Evolutionary conservation across 164 flowering plant genomes (phyloP), one percentile per base, ranked within the genome.

Genomic region (Tetrastigma voinierianum): DNA sequence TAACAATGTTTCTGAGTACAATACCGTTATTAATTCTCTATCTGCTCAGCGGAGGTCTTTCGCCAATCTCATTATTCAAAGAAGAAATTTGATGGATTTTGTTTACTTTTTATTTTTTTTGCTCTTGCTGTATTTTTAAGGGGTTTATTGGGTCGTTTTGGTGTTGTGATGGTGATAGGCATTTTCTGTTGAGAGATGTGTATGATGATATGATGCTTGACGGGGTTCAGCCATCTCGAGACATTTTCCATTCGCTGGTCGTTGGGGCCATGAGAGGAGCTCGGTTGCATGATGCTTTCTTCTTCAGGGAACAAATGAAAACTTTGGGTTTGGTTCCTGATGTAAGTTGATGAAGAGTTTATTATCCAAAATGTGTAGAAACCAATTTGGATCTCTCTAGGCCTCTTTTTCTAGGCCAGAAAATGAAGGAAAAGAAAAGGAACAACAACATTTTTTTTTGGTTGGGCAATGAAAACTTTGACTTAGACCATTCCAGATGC

Each of bases 261-360:
- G 72, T 72, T 23, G 90, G 90, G 55, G 75, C 91, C 17, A 84
- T 92, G 94, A 89, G 76, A 79, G 94, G 97, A 19, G 78, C 79
- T 66, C 83, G 96, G 0, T 62, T 95, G 81, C 92, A 95, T 68
- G 96, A 95, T 59, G 87, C 94, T 25, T 82, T 91, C 75, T 95
- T 72, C 78, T 95, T 92, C 77, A 77, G 80, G 20, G 89, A 95
- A 23, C 82, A 91, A 72, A 95, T 95, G 98, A 90, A 81, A 67
- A 57, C 89, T 32, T 79, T 86, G 93, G 98, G 98, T 54, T 76
- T 95, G 78, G 62, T 80, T 58, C 98, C 97, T 64, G 97, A 95
- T 84, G 98, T 91, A 85, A 69, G 89, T 10, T 3, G 40, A 32
- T 32, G 40, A 32, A 3, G 40, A 32, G 40, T 32, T 32, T 32